Evolutionary conservation across 2,329 filamentous ascomycete genomes (phyloP), one percentile per base, ranked within the genome.

Genomic region (Aspergillus tanneri): DNA sequence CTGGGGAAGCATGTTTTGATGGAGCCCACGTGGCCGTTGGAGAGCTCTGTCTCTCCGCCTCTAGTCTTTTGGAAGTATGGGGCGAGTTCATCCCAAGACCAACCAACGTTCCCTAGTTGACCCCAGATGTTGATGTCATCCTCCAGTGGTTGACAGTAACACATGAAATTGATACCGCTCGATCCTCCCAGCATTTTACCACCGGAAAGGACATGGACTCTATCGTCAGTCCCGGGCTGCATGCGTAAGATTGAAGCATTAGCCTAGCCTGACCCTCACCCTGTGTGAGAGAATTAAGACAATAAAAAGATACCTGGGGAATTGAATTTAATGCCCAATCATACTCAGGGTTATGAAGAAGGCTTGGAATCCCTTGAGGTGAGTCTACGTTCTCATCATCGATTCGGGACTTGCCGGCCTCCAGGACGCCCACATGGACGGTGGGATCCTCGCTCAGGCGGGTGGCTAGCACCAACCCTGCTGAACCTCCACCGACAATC

Each of bases 401-500:
- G 7, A 63, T 53, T 24, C 54, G 53, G 46, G 62, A 65, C 40
- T 61, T 62, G 22, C 75, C 75, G 11, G 74, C 74, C 54, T 77
- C 75, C 22, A 77, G 59, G 0, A 77, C 67, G 1, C 68, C 71
- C 12, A 81, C 67, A 2, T 62, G 63, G 48, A 74, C 49, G 35
- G 62, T 50, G 23, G 69, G 53, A 38, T 75, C 59, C 46, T 78
- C 73, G 2, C 72, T 72, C 1, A 82, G 47, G n/a, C 59, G 59
- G 1, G 56, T 53, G 6, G 59, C 59, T 18, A 81, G 66, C 1
- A 65, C 68, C 7, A 80, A 64, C 2, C 79, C 79, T 3, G 77
- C 76, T 2, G 76, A 80, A 4, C 78, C 79, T n/a, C 79, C 79
- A 24, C 79, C 79, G 27, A 79, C 64, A 47, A 82, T 60, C 40